phyloP scores from a whole-genome alignment of 78 protist species.

The Planoprotostelium fungivorum region DNA sequence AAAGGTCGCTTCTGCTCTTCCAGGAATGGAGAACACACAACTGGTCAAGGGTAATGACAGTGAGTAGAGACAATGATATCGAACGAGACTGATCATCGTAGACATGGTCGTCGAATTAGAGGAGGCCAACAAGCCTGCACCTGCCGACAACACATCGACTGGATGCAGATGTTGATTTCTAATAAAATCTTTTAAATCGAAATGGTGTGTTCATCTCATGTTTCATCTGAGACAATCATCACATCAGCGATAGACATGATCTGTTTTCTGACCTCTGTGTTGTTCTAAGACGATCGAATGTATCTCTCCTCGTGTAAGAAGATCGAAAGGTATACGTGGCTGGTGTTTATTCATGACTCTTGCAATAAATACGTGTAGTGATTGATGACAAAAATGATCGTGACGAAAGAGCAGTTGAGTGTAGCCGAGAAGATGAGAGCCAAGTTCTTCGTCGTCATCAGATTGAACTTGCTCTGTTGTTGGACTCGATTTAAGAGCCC shows the following conservation, averaged over 20 bases:
- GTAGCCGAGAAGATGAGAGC: background rate
- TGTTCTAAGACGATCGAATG: too few relatives aligned
- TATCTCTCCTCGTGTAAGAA: too few relatives aligned
- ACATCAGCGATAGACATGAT: too few relatives aligned
- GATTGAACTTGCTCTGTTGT: background rate
- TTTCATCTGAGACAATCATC: too few relatives aligned
- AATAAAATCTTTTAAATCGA: too few relatives aligned
- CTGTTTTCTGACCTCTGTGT: too few relatives aligned
- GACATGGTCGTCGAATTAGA: background rate
- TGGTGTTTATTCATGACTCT: background rate
- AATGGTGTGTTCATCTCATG: too few relatives aligned
- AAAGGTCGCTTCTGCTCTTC: conserved; percentile 65
- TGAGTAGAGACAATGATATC: background rate
- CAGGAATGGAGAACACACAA: conserved; percentile 54
- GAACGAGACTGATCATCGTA: background rate
- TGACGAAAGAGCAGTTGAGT: background rate
- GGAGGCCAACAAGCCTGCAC: background rate
- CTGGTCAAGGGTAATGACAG: conserved; percentile 9
- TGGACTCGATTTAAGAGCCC: background rate
- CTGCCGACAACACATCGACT: too few relatives aligned
- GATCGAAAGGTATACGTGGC: too few relatives aligned
- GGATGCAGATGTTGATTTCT: too few relatives aligned
- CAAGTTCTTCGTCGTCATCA: background rate
- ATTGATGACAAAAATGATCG: background rate
- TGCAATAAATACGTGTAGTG: background rate